Conservation (phyloP, 148 eudicot genomes). For the Bassia scoparia region DNA sequence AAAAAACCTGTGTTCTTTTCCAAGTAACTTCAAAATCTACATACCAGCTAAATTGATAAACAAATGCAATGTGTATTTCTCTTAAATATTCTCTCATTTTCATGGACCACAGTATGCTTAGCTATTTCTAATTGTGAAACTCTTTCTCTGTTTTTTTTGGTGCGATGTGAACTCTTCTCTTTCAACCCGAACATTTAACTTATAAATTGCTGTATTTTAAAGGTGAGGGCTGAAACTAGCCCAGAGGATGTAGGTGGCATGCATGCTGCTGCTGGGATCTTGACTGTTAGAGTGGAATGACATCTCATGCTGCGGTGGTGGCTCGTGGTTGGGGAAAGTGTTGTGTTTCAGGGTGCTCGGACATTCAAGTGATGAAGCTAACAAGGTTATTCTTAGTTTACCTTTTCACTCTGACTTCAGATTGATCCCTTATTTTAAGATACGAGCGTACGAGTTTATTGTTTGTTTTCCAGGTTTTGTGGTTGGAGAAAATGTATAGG, state of each 20-base stretch:
- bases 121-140: no score
- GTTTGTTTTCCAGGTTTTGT: slow-evolving; percentile 42
- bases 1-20: no score
- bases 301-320: slow-evolving; percentile 98
- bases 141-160: no score
- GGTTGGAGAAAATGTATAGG: slow-evolving; percentile 49
- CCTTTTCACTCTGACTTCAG: not conserved
- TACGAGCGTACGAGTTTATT: slow-evolving; percentile 8
- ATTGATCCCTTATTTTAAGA: not conserved
- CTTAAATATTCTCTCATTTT: no score
- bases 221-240: slow-evolving; percentile 95
- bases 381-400: slow-evolving; percentile 49
- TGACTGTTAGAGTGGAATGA: slow-evolving; percentile 98
- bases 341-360: slow-evolving; percentile 92
- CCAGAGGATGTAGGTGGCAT: slow-evolving; percentile 99
- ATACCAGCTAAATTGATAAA: no score
- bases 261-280: slow-evolving; percentile 91
- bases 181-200: not conserved
- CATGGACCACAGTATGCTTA: no score
- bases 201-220: slow-evolving; percentile 3
- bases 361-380: slow-evolving; percentile 72
- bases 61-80: no score
- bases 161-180: no score
- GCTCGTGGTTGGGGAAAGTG: slow-evolving; percentile 99
- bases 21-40: no score